A percentile compares a stretch with the other conserved stretches of the same genome.
phyloP scores from a whole-genome alignment of 192 early-diverging fungal genomes.

The Umbelopsis vinacea region DNA sequence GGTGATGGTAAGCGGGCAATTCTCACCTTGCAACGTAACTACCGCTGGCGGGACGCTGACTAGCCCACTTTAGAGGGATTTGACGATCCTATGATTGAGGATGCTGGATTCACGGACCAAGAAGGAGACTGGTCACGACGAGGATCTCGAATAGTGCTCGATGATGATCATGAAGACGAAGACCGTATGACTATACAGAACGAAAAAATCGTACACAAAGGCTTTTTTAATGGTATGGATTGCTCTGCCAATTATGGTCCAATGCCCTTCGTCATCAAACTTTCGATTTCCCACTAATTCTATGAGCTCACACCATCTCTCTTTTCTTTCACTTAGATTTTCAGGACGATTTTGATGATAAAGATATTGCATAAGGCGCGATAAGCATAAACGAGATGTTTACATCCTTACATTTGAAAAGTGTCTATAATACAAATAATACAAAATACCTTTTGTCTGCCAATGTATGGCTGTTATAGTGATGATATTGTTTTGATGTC shows the following conservation, averaged over 20 bases:
- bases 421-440: too few species aligned
- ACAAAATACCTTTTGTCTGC: too few species aligned
- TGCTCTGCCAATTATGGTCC: too few species aligned
- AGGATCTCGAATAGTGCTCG: conserved; percentile 11
- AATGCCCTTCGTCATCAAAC: too few species aligned
- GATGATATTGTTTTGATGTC: too few species aligned
- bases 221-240: conserved; percentile 14
- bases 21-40: neutral
- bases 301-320: neutral
- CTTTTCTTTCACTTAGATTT: neutral
- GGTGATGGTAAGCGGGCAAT: conserved; percentile 4
- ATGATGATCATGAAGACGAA: conserved; percentile 20
- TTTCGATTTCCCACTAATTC: neutral
- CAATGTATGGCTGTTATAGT: too few species aligned
- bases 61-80: neutral
- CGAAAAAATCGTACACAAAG: conserved; percentile 4
- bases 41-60: neutral
- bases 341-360: conserved; percentile 17
- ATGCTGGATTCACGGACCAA: neutral
- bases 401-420: too few species aligned
- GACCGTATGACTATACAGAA: neutral
- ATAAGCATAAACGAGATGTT: neutral
- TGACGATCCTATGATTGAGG: conserved; percentile 18
- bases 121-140: conserved; percentile 12
- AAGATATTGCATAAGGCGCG: conserved; percentile 5